A percentile compares a stretch with the other conserved stretches of the same genome.
These are phyloP conservation scores for Lachnellula suecica DNA, from an alignment of 2,329 filamentous ascomycete species.

Conservation along the genomic window DNA sequence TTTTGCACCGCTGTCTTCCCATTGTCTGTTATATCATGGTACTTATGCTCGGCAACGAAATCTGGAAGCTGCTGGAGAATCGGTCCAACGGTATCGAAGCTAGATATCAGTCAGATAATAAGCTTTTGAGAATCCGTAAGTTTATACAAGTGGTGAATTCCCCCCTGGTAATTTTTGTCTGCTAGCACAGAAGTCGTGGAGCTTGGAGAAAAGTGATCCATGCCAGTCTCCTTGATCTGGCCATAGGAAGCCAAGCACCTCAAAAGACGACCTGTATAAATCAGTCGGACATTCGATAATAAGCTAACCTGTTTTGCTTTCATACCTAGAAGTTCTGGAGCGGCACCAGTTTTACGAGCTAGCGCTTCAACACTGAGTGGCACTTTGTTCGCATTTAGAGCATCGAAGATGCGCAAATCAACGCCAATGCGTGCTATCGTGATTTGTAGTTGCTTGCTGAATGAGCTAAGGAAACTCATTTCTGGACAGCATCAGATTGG, in stretches of 20 bases:
- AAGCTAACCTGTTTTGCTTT: background rate
- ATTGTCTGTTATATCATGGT: conserved; percentile 7
- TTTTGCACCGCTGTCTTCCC: conserved; percentile 2
- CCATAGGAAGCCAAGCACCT: conserved; percentile 34
- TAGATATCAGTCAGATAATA: background rate
- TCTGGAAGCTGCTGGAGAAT: conserved; percentile 29
- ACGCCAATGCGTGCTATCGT: conserved; percentile 1
- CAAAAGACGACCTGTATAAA: conserved; percentile 29
- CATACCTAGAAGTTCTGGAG: conserved; percentile 26
- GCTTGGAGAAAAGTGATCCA: conserved; percentile 31
- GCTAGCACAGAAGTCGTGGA: conserved; percentile 30
- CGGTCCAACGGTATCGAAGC: conserved; percentile 26
- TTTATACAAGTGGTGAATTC: conserved; percentile 24
- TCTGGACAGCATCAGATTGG: too few species aligned
- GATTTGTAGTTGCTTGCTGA: conserved; percentile 4
- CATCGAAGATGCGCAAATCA: conserved; percentile 22
- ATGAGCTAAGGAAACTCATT: too few species aligned
- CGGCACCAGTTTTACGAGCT: conserved; percentile 24
- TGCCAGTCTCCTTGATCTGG: conserved; percentile 29
- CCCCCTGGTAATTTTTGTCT: conserved; percentile 28
- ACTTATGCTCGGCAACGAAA: conserved; percentile 29
- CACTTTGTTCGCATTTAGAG: conserved; percentile 13
- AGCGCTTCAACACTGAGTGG: conserved; percentile 21
- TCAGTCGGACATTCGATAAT: background rate
- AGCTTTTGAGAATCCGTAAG: background rate